Percentiles rank a stretch among this genome's conserved stretches.
Evolutionary conservation across 1,284 basidiomycete species (phyloP).

Genomic region (Neonothopanus nambi): DNA sequence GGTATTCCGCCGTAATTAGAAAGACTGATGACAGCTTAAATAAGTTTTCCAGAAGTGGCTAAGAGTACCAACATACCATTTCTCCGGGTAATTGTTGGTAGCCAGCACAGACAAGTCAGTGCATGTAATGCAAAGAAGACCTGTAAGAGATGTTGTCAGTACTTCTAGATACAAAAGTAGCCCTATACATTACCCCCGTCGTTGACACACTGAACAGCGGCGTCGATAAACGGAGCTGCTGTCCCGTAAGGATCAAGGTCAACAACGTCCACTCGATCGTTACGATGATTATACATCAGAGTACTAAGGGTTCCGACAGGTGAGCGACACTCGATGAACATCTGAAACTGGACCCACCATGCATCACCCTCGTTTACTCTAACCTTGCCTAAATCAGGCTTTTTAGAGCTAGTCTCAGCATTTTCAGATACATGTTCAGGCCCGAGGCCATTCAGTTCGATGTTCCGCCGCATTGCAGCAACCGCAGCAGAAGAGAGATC

Average conservation of each 20-base stretch:
- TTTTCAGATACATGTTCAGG: constrained; percentile 27
- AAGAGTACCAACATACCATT: constrained; percentile 60
- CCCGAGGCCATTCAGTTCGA: constrained; percentile 85
- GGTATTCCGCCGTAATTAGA: constrained; percentile 96
- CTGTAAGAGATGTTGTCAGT: constrained; percentile 39
- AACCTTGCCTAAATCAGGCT: constrained; percentile 53
- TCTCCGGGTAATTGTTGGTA: constrained; percentile 94
- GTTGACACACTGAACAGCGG: constrained; percentile 88
- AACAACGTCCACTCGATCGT: constrained; percentile 85
- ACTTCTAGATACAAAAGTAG: background rate
- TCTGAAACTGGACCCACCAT: constrained; percentile 53
- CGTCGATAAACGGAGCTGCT: constrained; percentile 95
- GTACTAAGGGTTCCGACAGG: constrained; percentile 47
- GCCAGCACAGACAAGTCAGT: constrained; percentile 95
- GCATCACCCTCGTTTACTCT: constrained; percentile 90
- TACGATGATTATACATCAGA: constrained; percentile 90
- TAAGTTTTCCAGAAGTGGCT: background rate
- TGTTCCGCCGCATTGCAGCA: constrained; percentile 86
- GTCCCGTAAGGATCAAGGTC: constrained; percentile 98
- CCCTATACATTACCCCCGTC: constrained; percentile 73
- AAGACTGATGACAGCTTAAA: constrained; percentile 52
- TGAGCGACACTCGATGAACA: background rate
- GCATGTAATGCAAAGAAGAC: constrained; percentile 93
- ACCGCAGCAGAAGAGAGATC: constrained; percentile 86
- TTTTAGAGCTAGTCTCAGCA: constrained; percentile 18